Conservation (phyloP, 208 protist species). For the Acanthamoeba lenticulata region DNA sequence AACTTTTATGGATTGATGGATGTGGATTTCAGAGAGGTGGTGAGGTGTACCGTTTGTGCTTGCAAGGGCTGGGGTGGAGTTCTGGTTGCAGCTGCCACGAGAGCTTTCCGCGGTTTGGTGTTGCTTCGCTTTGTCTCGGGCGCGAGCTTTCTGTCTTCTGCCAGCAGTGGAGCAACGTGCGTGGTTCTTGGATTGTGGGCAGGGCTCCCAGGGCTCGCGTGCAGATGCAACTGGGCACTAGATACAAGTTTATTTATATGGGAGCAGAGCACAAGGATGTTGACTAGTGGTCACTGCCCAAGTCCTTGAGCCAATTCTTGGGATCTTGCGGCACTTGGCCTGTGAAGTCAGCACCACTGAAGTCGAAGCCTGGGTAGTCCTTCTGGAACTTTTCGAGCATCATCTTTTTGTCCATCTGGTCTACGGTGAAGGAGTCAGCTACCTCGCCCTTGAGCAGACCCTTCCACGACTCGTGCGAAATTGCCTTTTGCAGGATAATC, state of each 20-base stretch:
- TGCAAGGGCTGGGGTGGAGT: no score
- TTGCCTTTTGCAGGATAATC: conserved; percentile 38
- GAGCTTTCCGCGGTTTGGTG: not conserved
- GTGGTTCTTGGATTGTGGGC: no score
- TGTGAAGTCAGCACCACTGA: conserved; percentile 68
- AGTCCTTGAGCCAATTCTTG: conserved; percentile 67
- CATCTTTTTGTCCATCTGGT: conserved; percentile 75
- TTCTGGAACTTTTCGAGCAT: conserved; percentile 73
- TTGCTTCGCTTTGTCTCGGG: no score
- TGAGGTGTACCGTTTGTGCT: no score
- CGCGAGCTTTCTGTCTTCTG: not conserved
- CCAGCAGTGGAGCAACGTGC: not conserved
- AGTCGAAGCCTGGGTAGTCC: conserved; percentile 69
- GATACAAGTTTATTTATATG: not conserved
- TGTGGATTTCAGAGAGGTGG: no score
- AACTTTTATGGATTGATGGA: no score
- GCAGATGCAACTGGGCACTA: no score
- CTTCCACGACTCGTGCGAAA: conserved; percentile 65
- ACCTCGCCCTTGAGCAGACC: conserved; percentile 64
- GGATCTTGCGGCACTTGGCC: conserved; percentile 65
- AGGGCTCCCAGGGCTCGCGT: no score
- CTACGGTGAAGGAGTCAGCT: conserved; percentile 25
- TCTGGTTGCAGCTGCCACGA: not conserved
- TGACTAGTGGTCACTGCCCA: not conserved
- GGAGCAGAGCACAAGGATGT: no score